Base-by-base conservation (phyloP, 140 eudicot species). In the Oenanthe javanica region DNA sequence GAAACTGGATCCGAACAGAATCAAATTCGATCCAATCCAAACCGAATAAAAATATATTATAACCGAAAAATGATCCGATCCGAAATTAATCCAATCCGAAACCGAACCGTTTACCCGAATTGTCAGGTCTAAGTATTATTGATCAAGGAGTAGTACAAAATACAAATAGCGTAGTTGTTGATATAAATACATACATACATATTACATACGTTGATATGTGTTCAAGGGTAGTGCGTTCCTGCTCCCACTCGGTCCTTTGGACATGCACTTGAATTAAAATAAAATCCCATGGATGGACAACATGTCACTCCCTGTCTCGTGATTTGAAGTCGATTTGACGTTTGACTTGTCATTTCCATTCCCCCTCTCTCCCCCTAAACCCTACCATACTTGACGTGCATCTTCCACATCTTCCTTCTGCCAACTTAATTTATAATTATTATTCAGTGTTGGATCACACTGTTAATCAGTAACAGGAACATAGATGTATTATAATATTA, bases 321-420 rank as follows among this genome's bases (percentile, higher is more conserved):
- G 80, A 77, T 54, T 77, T 77, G 80, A 77, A 36, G 49, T 54
- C 38, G 67, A 77, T 50, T 77, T 77, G 80, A 77, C 80, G 11
- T 77, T 77, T 77, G 80, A 54, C 70, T 77, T 77, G 64, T 71
- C 77, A 46, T 70, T 72, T 72, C 48, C 69, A 6, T 48, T 25
- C 31, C 25, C 50, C 14, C 80, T 69, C 74, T 27, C 80, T 69
- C 74, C 13, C 74, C 46, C 42, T 2, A 23, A 27, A 27, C 74
- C 77, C 55, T 19, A 19, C 15, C 54, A 73, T 73, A 10, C 57
- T 36, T 36, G 40, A 36, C 2, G 40, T 72, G 54, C 23, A 11
- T 45, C 12, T 18, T 2, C 23, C 45, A 8, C 21, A 31, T 38
- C 48, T 4, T 73, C 66, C 40, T 36, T 36, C 40, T 55, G 63